These are phyloP conservation scores for Helianthus annuus DNA, from an alignment of 129 eudicot genomes.

Conservation along the genomic window HanXRQr2.0-SUNRISE NC_035444.2:74877097-74877596, in stretches of 20 bases:
- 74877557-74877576: too few species aligned
- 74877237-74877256: constrained; percentile 24
- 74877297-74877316: constrained; percentile 30
- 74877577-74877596: too few species aligned
- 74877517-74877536: not conserved
- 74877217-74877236: constrained; percentile 35
- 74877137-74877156: constrained; percentile 50
- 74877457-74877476: constrained; percentile 19
- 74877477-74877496: constrained; percentile 7
- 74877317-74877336: constrained; percentile 27
- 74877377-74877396: not conserved
- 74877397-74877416: not conserved
- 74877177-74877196: constrained; percentile 36
- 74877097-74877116: constrained; percentile 42
- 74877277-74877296: constrained; percentile 41
- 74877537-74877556: too few species aligned
- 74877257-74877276: constrained; percentile 24
- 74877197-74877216: constrained; percentile 32
- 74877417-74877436: constrained; percentile 16
- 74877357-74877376: constrained; percentile 6
- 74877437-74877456: constrained; percentile 5
- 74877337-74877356: constrained; percentile 35
- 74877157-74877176: constrained; percentile 47
- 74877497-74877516: constrained; percentile 11
- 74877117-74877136: constrained; percentile 43